Percentiles rank a stretch among this genome's conserved stretches.
Evolutionary conservation across 257 asterid species (phyloP).

Genomic region (Nicotiana undulata): DNA sequence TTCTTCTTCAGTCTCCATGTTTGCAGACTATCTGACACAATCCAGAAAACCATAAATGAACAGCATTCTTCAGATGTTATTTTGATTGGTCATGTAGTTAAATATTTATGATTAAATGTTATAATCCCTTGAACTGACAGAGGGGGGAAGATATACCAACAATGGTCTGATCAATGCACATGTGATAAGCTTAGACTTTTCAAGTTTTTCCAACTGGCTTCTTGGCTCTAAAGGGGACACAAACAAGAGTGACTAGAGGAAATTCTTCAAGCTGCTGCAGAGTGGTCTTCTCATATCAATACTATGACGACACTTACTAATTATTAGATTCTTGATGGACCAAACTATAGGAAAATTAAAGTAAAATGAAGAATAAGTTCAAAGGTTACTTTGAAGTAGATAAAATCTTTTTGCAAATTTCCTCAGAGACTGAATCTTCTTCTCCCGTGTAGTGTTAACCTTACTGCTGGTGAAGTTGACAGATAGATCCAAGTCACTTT

Average conservation of each 20-base stretch:
- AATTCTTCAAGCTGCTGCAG: too few relatives aligned
- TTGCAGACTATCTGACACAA: too few relatives aligned
- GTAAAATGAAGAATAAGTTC: neutral
- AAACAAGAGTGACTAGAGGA: too few relatives aligned
- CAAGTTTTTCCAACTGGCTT: neutral
- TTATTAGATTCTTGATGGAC: neutral
- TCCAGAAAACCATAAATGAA: too few relatives aligned
- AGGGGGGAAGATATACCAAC: neutral
- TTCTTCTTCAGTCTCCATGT: too few relatives aligned
- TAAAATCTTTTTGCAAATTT: slow-evolving; percentile 70
- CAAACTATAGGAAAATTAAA: neutral
- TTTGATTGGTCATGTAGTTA: too few relatives aligned
- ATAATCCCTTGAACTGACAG: too few relatives aligned
- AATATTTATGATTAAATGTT: too few relatives aligned
- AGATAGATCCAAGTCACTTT: slow-evolving; percentile 85
- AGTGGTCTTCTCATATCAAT: too few relatives aligned
- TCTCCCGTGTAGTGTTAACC: slow-evolving; percentile 48
- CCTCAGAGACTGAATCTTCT: slow-evolving; percentile 68
- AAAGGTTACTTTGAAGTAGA: slow-evolving; percentile 58
- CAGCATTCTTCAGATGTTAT: too few relatives aligned
- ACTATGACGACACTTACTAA: neutral
- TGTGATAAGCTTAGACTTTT: neutral
- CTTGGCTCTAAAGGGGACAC: too few relatives aligned
- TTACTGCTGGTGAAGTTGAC: slow-evolving; percentile 46
- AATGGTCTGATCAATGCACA: too few relatives aligned